Percentiles rank a stretch among this genome's conserved stretches.
These are phyloP conservation scores for Apiospora hydei DNA, from an alignment of 2,329 filamentous ascomycete genomes.

Conservation along the genomic window DNA sequence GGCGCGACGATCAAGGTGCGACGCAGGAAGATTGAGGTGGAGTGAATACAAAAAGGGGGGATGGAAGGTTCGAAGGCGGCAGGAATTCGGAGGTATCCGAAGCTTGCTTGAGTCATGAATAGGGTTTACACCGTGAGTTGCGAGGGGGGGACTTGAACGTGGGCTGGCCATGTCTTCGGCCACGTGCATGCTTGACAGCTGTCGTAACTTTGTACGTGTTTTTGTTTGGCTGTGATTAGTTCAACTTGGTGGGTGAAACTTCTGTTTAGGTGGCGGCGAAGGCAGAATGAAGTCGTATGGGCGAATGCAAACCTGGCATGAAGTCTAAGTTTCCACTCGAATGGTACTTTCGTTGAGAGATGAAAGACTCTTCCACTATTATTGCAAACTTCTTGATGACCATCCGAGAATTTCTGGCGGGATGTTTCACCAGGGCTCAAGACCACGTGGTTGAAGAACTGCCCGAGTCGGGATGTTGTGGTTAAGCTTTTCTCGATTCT, in stretches of 20 bases:
- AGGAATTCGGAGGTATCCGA: neutral
- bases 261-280: too few relatives aligned
- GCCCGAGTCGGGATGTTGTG: neutral
- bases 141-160: neutral
- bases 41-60: neutral
- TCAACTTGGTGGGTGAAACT: too few relatives aligned
- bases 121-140: neutral
- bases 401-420: too few relatives aligned
- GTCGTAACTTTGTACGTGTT: too few relatives aligned
- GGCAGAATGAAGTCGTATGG: too few relatives aligned
- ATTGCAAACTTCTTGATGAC: too few relatives aligned
- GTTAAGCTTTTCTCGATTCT: conserved; percentile 5
- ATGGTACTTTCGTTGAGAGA: too few relatives aligned
- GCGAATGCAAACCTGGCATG: too few relatives aligned
- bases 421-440: neutral
- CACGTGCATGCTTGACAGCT: neutral
- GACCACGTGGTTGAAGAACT: neutral
- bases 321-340: too few relatives aligned
- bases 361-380: too few relatives aligned
- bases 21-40: neutral
- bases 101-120: neutral
- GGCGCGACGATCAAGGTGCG: conserved; percentile 14
- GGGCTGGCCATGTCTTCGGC: neutral
- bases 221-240: too few relatives aligned
- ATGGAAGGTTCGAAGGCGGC: neutral